These are phyloP conservation scores for Combretum micranthum DNA, from an alignment of 345 rosid species.

Conservation along the genomic window DNA sequence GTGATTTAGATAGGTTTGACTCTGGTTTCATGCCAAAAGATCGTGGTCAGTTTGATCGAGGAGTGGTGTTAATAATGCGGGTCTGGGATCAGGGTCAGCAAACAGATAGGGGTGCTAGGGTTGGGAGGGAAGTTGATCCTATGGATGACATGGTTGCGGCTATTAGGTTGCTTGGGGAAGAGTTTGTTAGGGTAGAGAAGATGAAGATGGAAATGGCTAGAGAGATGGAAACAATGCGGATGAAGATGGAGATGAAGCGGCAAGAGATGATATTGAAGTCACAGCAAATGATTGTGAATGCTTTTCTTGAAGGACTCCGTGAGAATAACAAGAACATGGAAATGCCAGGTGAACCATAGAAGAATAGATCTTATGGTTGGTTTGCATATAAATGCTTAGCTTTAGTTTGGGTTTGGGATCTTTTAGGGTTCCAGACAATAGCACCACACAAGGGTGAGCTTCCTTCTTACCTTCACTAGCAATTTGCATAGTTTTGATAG, in stretches of 20 bases:
- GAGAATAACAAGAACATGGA: slow-evolving; percentile 35
- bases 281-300: slow-evolving; percentile 45
- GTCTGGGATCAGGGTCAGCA: slow-evolving; percentile 25
- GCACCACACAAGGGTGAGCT: no score
- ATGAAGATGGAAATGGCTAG: slow-evolving; percentile 69
- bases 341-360: slow-evolving; percentile 6
- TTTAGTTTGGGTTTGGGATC: no score
- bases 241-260: slow-evolving; percentile 65
- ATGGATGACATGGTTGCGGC: slow-evolving; percentile 51
- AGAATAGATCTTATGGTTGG: background rate
- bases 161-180: slow-evolving; percentile 37
- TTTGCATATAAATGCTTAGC: background rate
- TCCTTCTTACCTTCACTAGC: no score
- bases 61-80: slow-evolving; percentile 26
- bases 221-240: slow-evolving; percentile 59
- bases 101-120: slow-evolving; percentile 19
- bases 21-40: background rate
- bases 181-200: slow-evolving; percentile 57
- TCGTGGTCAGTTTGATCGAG: slow-evolving; percentile 6
- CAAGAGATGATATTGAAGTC: slow-evolving; percentile 65
- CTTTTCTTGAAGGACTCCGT: slow-evolving; percentile 28
- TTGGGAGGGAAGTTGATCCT: slow-evolving; percentile 34
- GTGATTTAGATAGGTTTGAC: slow-evolving; percentile 7
- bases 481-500: no score
- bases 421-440: no score